Conservation (phyloP, 2,329 filamentous ascomycete genomes). For the Trichophyton schoenleinii region DNA sequence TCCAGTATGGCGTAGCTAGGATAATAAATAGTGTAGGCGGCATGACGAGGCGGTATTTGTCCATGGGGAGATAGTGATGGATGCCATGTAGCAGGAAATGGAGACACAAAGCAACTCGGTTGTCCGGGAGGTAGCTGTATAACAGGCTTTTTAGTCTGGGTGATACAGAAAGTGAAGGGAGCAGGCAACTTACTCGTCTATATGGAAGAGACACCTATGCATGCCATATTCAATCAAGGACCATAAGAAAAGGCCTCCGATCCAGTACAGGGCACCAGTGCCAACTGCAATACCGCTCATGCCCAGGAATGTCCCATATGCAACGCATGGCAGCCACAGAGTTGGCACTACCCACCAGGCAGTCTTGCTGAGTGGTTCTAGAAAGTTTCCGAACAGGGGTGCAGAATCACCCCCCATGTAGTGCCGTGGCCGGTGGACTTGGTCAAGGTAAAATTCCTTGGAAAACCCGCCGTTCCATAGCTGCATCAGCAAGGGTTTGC, state of each 20-base stretch:
- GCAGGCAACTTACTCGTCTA: constrained; percentile 60
- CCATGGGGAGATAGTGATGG: constrained; percentile 99
- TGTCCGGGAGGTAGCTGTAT: constrained; percentile 71
- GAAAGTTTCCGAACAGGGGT: constrained; percentile 90
- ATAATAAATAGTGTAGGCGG: constrained; percentile 75
- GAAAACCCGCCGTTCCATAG: constrained; percentile 77
- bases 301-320: constrained; percentile 59
- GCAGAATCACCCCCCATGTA: constrained; percentile 89
- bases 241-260: constrained; percentile 66
- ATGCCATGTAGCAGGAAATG: constrained; percentile 95
- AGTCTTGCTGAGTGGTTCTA: constrained; percentile 94
- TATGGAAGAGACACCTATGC: constrained; percentile 85
- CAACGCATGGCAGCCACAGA: constrained; percentile 70
- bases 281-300: constrained; percentile 44
- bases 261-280: constrained; percentile 49
- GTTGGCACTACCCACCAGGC: constrained; percentile 83
- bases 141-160: constrained; percentile 14
- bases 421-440: constrained; percentile 88
- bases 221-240: constrained; percentile 78
- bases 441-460: constrained; percentile 94
- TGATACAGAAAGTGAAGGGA: background rate
- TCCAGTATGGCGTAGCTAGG: constrained; percentile 84
- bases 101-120: constrained; percentile 68
- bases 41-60: constrained; percentile 94
- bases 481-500: constrained; percentile 70